Base-by-base conservation (phyloP, 345 rosid genomes). In the Viola odorata region DNA sequence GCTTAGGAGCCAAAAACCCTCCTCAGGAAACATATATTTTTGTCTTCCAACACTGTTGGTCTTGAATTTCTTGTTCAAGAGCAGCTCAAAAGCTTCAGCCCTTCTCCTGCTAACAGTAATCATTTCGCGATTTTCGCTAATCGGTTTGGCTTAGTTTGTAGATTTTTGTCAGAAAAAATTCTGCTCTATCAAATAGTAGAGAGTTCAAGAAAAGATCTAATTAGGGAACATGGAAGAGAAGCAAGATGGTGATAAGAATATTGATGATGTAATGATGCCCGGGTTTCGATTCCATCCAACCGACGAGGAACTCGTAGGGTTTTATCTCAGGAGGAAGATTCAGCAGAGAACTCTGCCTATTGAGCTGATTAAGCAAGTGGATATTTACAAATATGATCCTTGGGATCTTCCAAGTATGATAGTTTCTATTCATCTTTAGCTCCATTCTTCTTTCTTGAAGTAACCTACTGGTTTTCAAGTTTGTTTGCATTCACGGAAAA, bases 351-450 rank as follows among this genome's bases (percentile, higher is more conserved):
- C 91, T 61, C 80, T 89, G 57, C 79, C 89, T 40, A 75, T 89
- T 57, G 96, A 92, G 67, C 81, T 92, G 48, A 92, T 92, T 61
- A 89, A 81, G 77, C 96, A 92, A 84, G 91, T 89, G 5, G 98
- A 92, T 58, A 92, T 92, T 45, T 89, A 91, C 48, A 91, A 87
- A 81, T 80, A 83, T 40, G 98, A 86, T 72, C 98, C 98, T 50
- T 91, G 98, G 98, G 98, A 89, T 66, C 98, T 91, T 54, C 96
- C 98, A 71, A 89, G 98, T 92, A 80, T 84, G 96, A 55, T 32
- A 44, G 0, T 8, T 5, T 7, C n/a, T 60, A 9, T 44, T 63
- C 16, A 11, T 4, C 11, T 39, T 5, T 5, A n/a, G 5, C 17
- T 37, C 16, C 15, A 7, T 40, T 8, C n/a, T 8, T 57, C 44